Evolutionary conservation across 768 basidiomycete species (phyloP), one percentile per base, ranked within the genome.

Genomic region (Kwoniella pini): DNA sequence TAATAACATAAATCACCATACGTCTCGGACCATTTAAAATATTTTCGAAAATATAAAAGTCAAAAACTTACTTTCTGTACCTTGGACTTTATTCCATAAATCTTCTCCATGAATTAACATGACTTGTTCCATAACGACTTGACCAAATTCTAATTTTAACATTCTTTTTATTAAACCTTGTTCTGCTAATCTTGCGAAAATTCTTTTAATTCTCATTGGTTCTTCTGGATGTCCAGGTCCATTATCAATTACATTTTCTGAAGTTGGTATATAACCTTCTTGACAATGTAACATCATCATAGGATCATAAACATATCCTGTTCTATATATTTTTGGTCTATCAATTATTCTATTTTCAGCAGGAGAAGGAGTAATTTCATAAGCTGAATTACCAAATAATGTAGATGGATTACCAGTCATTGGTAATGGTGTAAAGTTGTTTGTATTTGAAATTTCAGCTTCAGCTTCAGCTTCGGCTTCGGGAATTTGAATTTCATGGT

Each of bases 1-100:
- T 36, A 10, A 46, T n/a, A 19, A 6, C 22, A 27, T 46, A 27
- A 12, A 11, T 46, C 40, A 43, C 5, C 19, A 6, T 19, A 21
- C 5, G 9, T 6, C n/a, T 15, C 12, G 31, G 12, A 43, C 40
- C 33, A n/a, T n/a, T n/a, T n/a, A n/a, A n/a, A n/a, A n/a, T n/a
- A n/a, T n/a, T n/a, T n/a, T n/a, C n/a, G n/a, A n/a, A n/a, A n/a
- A n/a, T n/a, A n/a, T n/a, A n/a, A n/a, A n/a, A n/a, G n/a, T 10
- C 12, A 60, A 30, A 10, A 12, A 83, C 89, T 80, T 78, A 94
- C 93, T 82, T 79, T 87, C 86, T 24, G 93, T 87, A 22, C 85
- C 86, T 59, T 88, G 81, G 21, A 98, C 88, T 79, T 90, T 90
- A 64, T 92, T 85, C 93, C 94, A 97, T 65, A 91, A 89, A 50